Evolutionary conservation across 2,329 filamentous ascomycete genomes (phyloP), one percentile per base, ranked within the genome.

Genomic region (Knufia fluminis): DNA sequence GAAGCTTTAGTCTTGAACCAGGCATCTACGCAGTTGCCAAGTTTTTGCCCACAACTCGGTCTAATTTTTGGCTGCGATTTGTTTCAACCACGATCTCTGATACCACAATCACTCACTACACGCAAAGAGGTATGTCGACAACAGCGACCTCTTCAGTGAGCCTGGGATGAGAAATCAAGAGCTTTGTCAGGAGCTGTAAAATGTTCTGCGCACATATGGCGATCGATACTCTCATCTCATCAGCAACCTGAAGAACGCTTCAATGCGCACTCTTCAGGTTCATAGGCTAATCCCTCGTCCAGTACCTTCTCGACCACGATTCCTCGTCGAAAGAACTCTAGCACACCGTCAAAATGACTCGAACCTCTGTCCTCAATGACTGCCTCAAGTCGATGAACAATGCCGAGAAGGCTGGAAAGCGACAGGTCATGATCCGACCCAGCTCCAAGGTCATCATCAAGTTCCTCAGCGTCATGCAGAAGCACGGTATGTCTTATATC

Each of bases 351-450:
- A 96, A 86, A 71, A 98, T 98, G 91, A 90, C 96, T 76, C 89
- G 87, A 79, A 97, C 92, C 68, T 95, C 89, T 73, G 92, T 97
- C 69, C 90, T 98, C 75, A 94, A 97, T 82, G 92, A 98, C 85
- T 89, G 87, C 71, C 86, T 96, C 68, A 95, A 95, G 74, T 80
- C 83, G 79, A 97, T 98, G 85, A 98, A 98, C 89, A 98, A 98
- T 76, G 92, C 92, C 80, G 94, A 98, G 83, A 97, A 98, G 86
- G 80, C 86, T 66, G 92, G 92, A 78, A 97, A 97, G 86, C 90
- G 92, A 70, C 92, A 98, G 79, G 92, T 97, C 71, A 70, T 98
- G 73, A 96, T 98, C 81, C 84, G 90, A 68, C 92, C 94, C 65
- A 86, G 82, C 73, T 97, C 92, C 75, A 98, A 98, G 86, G 92